Evolutionary conservation across 148 eudicot species (phyloP), one percentile per base, ranked within the genome.

Genomic region (Fagopyrum esculentum): DNA sequence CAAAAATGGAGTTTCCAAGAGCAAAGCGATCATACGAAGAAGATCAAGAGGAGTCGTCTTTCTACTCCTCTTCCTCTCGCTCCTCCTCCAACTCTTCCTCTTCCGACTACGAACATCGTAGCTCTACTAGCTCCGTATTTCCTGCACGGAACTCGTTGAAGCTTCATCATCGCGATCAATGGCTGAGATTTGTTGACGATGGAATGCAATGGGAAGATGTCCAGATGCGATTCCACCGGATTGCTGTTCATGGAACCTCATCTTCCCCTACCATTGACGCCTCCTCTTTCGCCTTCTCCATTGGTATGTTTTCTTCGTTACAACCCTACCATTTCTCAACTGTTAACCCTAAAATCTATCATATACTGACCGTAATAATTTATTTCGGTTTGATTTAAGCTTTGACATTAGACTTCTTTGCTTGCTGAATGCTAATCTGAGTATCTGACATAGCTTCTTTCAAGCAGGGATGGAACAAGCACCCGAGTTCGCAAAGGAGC

Each of bases 391-490:
- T 35, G 40, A 35, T 35, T 35, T 35, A 35, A 35, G 40, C 40
- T 35, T 35, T 35, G 40, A 35, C 40, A 35, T 35, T 35, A 35
- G 40, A 35, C 2, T 35, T 35, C 40, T 35, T 64, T 66, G 13
- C 26, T 50, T 50, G 19, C 11, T 3, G 35, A 22, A 13, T 44
- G 72, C 10, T 13, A 12, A 64, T 30, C 48, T 47, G 48, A 43
- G 15, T 44, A 30, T 3, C 13, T 75, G 54, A 5, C 0, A 17
- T 22, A 66, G 71, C 45, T 66, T 54, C 26, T 73, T 43, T n/a
- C 56, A n/a, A 77, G 46, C 74, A 84, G 84, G 86, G 29, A 84
- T 84, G 86, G 80, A 79, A 73, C 63, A 64, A 44, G 72, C 70
- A 10, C 73, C 79, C 35, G 81, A 81, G 76, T 84, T 84, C 74